Percentiles rank a stretch among this genome's conserved stretches.
Evolutionary conservation across 1,284 basidiomycete genomes (phyloP).

Genomic region (Inonotus hispidus): DNA sequence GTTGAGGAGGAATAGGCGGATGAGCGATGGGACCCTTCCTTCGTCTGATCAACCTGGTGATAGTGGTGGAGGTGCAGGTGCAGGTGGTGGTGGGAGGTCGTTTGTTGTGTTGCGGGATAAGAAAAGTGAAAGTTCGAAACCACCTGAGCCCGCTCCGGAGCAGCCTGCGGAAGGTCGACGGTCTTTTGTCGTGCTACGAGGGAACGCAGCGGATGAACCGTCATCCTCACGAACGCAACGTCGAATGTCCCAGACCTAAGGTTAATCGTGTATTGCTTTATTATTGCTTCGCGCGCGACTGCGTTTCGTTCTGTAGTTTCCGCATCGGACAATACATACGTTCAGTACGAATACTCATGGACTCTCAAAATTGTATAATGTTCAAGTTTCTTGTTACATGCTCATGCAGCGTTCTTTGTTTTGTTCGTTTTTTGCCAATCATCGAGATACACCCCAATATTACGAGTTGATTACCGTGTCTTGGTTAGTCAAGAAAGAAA

Average conservation of each 20-base stretch:
- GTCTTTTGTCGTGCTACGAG: conserved; percentile 34
- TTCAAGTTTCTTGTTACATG: not conserved
- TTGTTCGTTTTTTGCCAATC: not conserved
- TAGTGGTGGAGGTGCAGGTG: conserved; percentile 35
- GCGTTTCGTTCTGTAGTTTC: not conserved
- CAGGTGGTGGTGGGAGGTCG: conserved; percentile 42
- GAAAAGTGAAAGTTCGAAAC: conserved; percentile 22
- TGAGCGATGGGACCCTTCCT: conserved; percentile 47
- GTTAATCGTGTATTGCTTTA: not conserved
- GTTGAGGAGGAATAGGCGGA: conserved; percentile 50
- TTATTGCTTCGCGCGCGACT: not conserved
- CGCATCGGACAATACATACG: conserved; percentile 1
- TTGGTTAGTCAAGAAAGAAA: not conserved
- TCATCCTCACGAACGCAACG: conserved; percentile 16
- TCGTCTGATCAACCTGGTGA: conserved; percentile 25
- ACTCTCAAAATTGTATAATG: conserved; percentile 8
- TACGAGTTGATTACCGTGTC: not conserved
- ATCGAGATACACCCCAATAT: not conserved
- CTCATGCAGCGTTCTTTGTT: not conserved
- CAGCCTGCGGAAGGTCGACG: conserved; percentile 22
- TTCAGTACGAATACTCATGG: conserved; percentile 2
- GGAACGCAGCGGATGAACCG: conserved; percentile 21
- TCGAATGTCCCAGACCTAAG: conserved; percentile 12
- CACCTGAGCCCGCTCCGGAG: not conserved
- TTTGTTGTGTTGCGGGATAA: conserved; percentile 65